Base-by-base conservation (phyloP, 331 rosid species). In the Erythrophleum ivorense region DNA sequence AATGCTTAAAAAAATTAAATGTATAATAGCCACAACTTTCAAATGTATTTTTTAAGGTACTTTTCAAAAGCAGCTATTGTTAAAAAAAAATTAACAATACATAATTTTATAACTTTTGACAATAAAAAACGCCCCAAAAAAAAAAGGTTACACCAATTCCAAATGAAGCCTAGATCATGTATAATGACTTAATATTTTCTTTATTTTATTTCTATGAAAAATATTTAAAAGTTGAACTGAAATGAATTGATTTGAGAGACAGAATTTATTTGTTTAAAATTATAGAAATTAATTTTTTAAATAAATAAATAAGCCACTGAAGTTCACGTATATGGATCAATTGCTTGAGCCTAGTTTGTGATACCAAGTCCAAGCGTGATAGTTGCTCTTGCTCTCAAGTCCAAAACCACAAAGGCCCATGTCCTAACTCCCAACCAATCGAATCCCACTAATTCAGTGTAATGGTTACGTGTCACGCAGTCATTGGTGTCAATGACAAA, bases 401-500 rank as follows among this genome's bases (percentile, higher is more conserved):
- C 65, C 6, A 31, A 33, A 64, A 64, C 5, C 0, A 9, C 7
- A 6, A 36, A 8, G 72, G 72, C 72, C 72, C 72, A 7, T 36
- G 14, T 36, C 46, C 2, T 3, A 2, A 34, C 0, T 15, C 21
- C 49, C 4, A 68, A 19, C 18, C 2, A 68, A 10, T n/a, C 9
- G 4, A 43, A 41, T 40, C 31, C 33, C 7, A 58, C 79, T 45
- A 57, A 21, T 43, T 45, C 46, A 2, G 53, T 55, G 0, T 3
- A 24, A 16, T 15, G 4, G 11, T 41, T 3, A 80, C 87, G 81
- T 77, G 87, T 83, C 81, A 9, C 1, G 10, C 3, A 3, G 0
- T 18, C 4, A 86, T 58, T 83, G 81, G 83, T 14, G 18, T 0
- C 5, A 36, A 21, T 71, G 57, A 83, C 87, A 34, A 2, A 59